Evolutionary conservation across 768 basidiomycete genomes (phyloP).

Genomic region (Daedaleopsis nitida): DNA sequence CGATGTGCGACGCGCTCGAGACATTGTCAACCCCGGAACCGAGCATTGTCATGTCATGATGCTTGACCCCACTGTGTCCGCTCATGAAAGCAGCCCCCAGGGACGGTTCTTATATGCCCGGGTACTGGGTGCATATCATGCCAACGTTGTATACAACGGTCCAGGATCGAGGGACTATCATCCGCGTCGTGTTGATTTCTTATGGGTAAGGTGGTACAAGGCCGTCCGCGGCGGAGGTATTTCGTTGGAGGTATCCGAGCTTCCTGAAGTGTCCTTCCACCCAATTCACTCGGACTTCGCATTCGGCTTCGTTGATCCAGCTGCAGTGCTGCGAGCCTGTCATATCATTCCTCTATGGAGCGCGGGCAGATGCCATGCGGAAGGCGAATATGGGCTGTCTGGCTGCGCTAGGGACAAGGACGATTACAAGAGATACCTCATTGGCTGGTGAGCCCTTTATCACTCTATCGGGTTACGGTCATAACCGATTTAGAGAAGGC

Average conservation of each 20-base stretch:
- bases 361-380: not conserved
- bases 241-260: not conserved
- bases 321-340: not conserved
- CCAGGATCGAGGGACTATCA: not conserved
- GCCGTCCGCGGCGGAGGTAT: not conserved
- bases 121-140: not conserved
- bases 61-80: no score
- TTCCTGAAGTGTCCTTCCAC: not conserved
- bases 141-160: not conserved
- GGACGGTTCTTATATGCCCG: not conserved
- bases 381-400: not conserved
- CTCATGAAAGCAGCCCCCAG: no score
- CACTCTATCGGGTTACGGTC: no score
- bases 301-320: conserved; percentile 1
- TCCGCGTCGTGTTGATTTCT: not conserved
- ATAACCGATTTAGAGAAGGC: no score
- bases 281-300: not conserved
- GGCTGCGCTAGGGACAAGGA: not conserved
- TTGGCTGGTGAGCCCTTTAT: not conserved
- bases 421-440: not conserved
- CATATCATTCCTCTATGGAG: not conserved
- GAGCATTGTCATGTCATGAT: no score
- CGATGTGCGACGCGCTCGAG: not conserved
- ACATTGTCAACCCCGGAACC: not conserved
- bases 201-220: not conserved